Base-by-base conservation (phyloP, 192 early-diverging fungal species). In the Spizellomyces punctatus region DNA sequence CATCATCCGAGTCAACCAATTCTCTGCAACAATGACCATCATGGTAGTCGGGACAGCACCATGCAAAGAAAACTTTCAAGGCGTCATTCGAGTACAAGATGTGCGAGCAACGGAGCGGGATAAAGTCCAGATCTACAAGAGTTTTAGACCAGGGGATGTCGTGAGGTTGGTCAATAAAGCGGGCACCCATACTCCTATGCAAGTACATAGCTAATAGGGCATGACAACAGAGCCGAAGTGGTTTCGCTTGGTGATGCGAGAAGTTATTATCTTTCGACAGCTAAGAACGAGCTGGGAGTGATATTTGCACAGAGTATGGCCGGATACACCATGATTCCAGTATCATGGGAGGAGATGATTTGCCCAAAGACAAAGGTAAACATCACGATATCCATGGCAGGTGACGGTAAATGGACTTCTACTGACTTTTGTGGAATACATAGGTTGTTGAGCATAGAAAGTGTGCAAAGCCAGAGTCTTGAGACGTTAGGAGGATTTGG, bases 291-390 rank as follows among this genome's bases (percentile, higher is more conserved):
- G 67, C 80, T 94, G 48, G 97, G 97, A 10, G 97, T 98, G 0
- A 90, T 98, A 52, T 93, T 96, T 77, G 95, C 94, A 6, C 91
- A 90, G 60, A 95, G 94, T 79, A 79, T 87, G 6, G 91, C 89
- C 50, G 94, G 81, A 10, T 76, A 85, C 60, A 87, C 93, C 1
- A 92, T 98, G 92, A 83, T 97, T 43, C 97, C 97, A 6, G 87
- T 97, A 45, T 95, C 94, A 49, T 99, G 97, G 97, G 91, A 98
- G 78, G 88, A 98, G 68, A 99, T 99, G 97, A 89, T 97, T 59
- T 96, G 96, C 74, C 91, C 97, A 16, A 93, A 91, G 75, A 96
- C 96, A 4, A 86, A 89, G 81, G 81, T 79, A 68, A 43, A 55
- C 54, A 48, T n/a, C 5, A 54, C 43, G 45, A 10, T 10, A 14